Base-by-base conservation (phyloP, 495 filamentous ascomycete genomes). In the Cercophora scortea region DNA sequence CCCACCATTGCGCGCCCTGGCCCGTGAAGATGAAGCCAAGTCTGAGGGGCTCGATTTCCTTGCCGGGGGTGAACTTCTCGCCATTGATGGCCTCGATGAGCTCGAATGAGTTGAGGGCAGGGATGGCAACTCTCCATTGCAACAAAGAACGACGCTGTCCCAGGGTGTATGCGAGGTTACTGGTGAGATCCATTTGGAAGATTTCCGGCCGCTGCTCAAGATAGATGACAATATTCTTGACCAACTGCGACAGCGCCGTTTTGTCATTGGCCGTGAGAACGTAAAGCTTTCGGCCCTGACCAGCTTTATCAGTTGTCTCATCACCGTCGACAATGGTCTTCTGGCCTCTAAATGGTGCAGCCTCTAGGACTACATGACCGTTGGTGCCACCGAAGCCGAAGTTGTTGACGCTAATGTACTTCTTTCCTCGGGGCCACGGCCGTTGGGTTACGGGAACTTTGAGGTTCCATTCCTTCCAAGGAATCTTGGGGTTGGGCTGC, bases 281-380 rank as follows among this genome's bases (percentile, higher is more conserved):
- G 53, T 73, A 78, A 6, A 77, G 63, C 38, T 73, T 76, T 44
- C 69, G 51, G 17, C 60, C 54, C 41, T 56, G 51, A 38, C 62
- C 58, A 47, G 58, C 18, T 47, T 62, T 56, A 17, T 61, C 56
- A 0, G 55, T 55, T 8, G 52, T 55, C n/a, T 60, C 59, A 25
- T 61, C 60, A n/a, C 53, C 45, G 13, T 42, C 47, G 32, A 47
- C 39, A 1, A 35, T 17, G 40, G 56, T 18, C 45, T 53, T 61
- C 17, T 54, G 39, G 8, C 41, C 42, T 11, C 54, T 57, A 47
- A 60, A 55, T 4, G 63, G 63, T 11, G 65, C 61, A 39, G 58
- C 60, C 47, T 84, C 79, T 1, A 85, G 45, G 33, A 85, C 72
- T 4, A 67, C 70, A 48, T 85, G 80, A 2, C 74, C 73, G 55